Conservation (phyloP, 192 early-diverging fungal species). For the Podochytrium sp. region DNA sequence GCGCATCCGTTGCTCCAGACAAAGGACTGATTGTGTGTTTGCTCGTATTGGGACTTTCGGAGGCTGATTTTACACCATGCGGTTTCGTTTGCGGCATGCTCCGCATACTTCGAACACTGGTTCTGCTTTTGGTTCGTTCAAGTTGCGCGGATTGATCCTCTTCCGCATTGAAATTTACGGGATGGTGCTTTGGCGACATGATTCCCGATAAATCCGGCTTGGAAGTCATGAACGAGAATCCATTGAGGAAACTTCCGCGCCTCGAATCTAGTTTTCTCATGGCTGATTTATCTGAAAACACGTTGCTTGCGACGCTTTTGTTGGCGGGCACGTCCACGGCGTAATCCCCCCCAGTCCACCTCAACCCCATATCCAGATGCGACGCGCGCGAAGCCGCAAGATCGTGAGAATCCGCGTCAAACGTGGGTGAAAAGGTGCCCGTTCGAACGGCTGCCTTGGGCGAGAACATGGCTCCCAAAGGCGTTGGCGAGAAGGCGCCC, state of each 20-base stretch:
- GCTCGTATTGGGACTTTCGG: no score
- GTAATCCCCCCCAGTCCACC: conserved; percentile 56
- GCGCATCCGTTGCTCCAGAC: background rate
- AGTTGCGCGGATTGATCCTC: background rate
- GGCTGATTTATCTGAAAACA: background rate
- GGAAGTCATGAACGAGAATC: background rate
- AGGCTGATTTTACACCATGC: background rate
- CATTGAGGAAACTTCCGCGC: background rate
- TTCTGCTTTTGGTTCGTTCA: no score
- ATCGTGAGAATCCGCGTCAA: no score
- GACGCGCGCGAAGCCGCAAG: no score
- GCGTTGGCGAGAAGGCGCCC: background rate
- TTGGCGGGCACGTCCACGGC: conserved; percentile 5
- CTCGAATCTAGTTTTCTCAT: background rate
- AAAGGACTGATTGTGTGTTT: background rate
- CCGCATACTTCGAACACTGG: background rate
- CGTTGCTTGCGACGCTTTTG: background rate
- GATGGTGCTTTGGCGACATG: background rate
- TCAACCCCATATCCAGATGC: conserved; percentile 39
- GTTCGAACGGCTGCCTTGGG: background rate
- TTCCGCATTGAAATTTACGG: background rate
- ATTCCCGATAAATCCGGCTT: background rate
- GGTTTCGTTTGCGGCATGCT: background rate
- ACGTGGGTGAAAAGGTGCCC: background rate
- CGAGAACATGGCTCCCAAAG: background rate